A percentile compares a stretch with the other conserved stretches of the same genome.
Conservation (phyloP, 768 basidiomycete species). For the Suillus plorans region DNA sequence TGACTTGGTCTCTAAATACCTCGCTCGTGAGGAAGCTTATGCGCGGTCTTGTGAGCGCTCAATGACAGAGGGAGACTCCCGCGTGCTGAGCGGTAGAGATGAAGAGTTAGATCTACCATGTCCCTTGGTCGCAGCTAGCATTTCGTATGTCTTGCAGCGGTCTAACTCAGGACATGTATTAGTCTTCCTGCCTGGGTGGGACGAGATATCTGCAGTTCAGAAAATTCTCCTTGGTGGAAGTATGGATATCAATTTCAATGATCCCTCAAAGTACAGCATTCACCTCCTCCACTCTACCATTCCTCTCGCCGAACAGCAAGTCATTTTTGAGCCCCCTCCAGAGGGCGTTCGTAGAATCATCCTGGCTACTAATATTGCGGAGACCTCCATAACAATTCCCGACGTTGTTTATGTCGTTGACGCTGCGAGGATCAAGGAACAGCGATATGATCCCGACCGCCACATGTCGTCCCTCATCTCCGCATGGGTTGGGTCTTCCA, state of each 20-base stretch:
- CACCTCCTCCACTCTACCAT: constrained; percentile 90
- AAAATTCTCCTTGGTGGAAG: constrained; percentile 52
- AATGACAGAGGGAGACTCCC: constrained; percentile 30
- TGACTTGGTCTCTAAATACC: constrained; percentile 67
- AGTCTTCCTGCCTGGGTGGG: constrained; percentile 92
- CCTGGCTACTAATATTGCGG: constrained; percentile 92
- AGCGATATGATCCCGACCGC: constrained; percentile 83
- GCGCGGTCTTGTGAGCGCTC: constrained; percentile 3
- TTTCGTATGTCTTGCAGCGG: constrained; percentile 71
- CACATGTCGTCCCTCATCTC: constrained; percentile 88
- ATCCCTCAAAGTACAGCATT: constrained; percentile 58
- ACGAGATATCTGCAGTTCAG: constrained; percentile 79
- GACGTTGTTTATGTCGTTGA: constrained; percentile 96
- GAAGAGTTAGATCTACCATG: constrained; percentile 78
- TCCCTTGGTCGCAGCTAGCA: constrained; percentile 76
- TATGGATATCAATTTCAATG: constrained; percentile 61
- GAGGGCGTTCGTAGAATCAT: constrained; percentile 82
- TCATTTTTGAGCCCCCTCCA: constrained; percentile 83
- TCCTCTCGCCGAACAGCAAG: constrained; percentile 85
- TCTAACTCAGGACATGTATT: constrained; percentile 85
- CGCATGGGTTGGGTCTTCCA: constrained; percentile 89
- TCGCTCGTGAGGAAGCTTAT: constrained; percentile 54
- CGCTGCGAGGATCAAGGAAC: constrained; percentile 83
- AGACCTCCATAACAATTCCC: constrained; percentile 93
- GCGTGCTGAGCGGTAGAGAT: constrained; percentile 15